Evolutionary conservation across 148 eudicot species (phyloP).

Genomic region (Pouteria glomerata): DNA sequence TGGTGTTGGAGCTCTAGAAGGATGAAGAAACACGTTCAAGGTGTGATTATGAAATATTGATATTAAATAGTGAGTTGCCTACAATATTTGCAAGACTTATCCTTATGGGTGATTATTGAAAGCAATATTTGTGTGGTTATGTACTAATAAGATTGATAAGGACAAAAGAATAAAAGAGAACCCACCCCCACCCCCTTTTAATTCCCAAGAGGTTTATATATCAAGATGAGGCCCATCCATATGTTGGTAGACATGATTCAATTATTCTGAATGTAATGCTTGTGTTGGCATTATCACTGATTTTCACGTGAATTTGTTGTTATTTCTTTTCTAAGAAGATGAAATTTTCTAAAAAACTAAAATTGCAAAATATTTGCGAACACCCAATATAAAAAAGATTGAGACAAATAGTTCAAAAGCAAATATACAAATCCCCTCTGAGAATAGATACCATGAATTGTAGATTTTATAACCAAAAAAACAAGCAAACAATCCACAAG

Average conservation of each 20-base stretch:
- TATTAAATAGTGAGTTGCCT: slow-evolving; percentile 12
- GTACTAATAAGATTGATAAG: slow-evolving; percentile 18
- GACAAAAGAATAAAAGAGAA: slow-evolving; percentile 23
- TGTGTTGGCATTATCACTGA: background rate
- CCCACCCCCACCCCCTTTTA: slow-evolving; percentile 23
- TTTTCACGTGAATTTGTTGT: background rate
- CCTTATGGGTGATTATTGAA: slow-evolving; percentile 5
- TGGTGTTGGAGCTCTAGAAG: slow-evolving; percentile 76
- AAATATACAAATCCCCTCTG: too few species aligned
- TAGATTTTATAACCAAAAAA: too few species aligned
- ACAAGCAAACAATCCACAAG: too few species aligned
- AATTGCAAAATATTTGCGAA: too few species aligned
- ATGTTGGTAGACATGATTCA: background rate
- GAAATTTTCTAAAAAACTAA: too few species aligned
- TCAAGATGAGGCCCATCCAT: background rate
- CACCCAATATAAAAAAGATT: too few species aligned
- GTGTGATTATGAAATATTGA: slow-evolving; percentile 1
- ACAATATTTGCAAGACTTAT: slow-evolving; percentile 12
- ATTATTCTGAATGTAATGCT: background rate
- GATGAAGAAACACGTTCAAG: slow-evolving; percentile 12
- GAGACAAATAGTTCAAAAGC: too few species aligned
- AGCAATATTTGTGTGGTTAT: slow-evolving; percentile 2
- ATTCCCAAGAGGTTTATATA: background rate
- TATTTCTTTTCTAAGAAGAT: background rate
- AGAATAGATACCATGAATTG: too few species aligned